Percentiles rank a stretch among this genome's conserved stretches.
phyloP scores from a whole-genome alignment of 306 rosid genomes.

The Benincasa hispida region DNA sequence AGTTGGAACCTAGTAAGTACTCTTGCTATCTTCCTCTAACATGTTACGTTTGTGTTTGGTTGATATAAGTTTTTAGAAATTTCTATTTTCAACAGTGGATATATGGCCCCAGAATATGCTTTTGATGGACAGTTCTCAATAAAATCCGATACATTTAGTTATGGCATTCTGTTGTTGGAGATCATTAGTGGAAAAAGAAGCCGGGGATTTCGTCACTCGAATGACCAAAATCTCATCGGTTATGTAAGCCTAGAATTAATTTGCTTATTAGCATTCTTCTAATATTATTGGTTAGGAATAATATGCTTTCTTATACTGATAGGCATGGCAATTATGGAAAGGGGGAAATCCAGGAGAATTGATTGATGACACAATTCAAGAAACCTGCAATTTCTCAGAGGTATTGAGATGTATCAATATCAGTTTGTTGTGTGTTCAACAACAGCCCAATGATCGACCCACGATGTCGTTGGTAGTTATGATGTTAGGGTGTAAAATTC shows the following conservation, averaged over 20 bases:
- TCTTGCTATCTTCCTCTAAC: not conserved
- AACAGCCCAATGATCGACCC: slow-evolving; percentile 13
- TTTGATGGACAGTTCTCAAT: slow-evolving; percentile 9
- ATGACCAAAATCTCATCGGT: not conserved
- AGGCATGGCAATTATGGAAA: slow-evolving; percentile 21
- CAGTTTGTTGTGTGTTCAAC: slow-evolving; percentile 18
- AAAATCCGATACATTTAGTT: slow-evolving; percentile 13
- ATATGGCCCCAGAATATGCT: slow-evolving; percentile 21
- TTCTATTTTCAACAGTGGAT: not conserved
- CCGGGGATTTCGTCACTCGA: not conserved
- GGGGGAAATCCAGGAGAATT: slow-evolving; percentile 13
- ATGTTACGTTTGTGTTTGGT: not conserved
- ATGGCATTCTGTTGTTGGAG: slow-evolving; percentile 15
- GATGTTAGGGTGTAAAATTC: slow-evolving; percentile 15
- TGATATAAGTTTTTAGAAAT: not conserved
- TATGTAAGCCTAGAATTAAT: not conserved
- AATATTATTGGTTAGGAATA: not conserved
- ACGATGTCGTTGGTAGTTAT: slow-evolving; percentile 16
- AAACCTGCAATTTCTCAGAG: not conserved
- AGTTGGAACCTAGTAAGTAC: too few relatives aligned
- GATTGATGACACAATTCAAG: slow-evolving; percentile 1
- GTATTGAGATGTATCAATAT: slow-evolving; percentile 10
- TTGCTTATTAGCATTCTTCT: not conserved
- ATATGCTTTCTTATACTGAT: not conserved
- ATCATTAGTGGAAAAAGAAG: slow-evolving; percentile 13